Evolutionary conservation across 192 early-diverging fungal species (phyloP).

Genomic region (Pilobolus umbonatus): DNA sequence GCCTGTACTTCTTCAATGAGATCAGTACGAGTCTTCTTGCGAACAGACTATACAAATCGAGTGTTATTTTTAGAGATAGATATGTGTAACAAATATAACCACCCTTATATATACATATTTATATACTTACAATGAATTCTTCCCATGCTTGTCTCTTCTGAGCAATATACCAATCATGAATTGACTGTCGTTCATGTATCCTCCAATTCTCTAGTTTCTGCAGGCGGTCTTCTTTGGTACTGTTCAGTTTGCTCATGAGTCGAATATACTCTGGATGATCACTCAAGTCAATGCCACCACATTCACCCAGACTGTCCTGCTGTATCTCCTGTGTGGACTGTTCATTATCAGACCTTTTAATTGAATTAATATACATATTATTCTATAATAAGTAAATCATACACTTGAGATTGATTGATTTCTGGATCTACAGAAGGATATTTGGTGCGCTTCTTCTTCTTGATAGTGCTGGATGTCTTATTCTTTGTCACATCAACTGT

Average conservation of each 20-base stretch:
- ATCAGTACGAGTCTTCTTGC: conserved; percentile 2
- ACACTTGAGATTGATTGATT: no score
- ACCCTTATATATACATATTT: background rate
- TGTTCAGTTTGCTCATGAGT: conserved; percentile 8
- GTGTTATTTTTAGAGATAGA: background rate
- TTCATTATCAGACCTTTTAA: no score
- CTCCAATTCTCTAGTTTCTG: conserved; percentile 1
- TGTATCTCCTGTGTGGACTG: no score
- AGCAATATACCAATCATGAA: conserved; percentile 13
- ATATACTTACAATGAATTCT: conserved; percentile 14
- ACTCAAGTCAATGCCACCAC: background rate
- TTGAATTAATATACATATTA: no score
- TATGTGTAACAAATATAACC: conserved; percentile 1
- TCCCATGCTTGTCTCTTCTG: conserved; percentile 15
- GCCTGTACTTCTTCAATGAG: background rate
- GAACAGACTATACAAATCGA: background rate
- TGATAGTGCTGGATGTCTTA: background rate
- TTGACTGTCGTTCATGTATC: conserved; percentile 6
- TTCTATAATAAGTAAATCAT: no score
- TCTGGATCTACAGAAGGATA: no score
- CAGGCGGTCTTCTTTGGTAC: conserved; percentile 2
- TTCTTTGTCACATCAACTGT: background rate
- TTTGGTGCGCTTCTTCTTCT: conserved; percentile 3
- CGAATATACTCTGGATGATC: conserved; percentile 15
- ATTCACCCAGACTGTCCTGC: background rate